phyloP scores from a whole-genome alignment of 2,329 filamentous ascomycete genomes.

The Monosporascus sp. region DNA sequence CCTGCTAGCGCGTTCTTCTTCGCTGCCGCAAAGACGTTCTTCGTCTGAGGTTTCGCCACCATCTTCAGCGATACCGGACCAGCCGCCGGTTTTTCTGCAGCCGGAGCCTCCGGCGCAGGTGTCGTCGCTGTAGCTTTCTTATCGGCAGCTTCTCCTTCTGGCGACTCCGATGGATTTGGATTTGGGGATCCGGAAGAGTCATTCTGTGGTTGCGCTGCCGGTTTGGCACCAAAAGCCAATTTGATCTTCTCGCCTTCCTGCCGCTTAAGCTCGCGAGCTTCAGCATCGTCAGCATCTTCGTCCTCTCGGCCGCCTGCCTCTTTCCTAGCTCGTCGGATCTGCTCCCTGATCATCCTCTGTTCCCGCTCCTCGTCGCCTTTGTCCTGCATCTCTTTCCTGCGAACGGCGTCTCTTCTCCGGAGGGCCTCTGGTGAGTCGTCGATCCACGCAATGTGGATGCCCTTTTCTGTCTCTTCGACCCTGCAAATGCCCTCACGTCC shows the following conservation, averaged over 20 bases:
- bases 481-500: conserved; percentile 82
- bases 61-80: conserved; percentile 59
- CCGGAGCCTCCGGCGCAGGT: not conserved
- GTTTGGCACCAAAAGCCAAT: conserved; percentile 56
- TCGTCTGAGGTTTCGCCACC: conserved; percentile 58
- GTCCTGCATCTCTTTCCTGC: conserved; percentile 79
- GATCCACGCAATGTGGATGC: conserved; percentile 81
- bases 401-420: conserved; percentile 71
- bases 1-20: conserved; percentile 64
- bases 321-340: conserved; percentile 71
- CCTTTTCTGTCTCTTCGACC: conserved; percentile 85
- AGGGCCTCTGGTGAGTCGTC: conserved; percentile 87
- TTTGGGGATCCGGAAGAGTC: conserved; percentile 10
- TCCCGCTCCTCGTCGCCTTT: conserved; percentile 88
- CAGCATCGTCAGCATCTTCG: conserved; percentile 34
- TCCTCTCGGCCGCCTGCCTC: conserved; percentile 39
- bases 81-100: conserved; percentile 28
- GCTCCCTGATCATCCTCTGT: conserved; percentile 73
- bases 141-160: conserved; percentile 8
- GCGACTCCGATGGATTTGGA: conserved; percentile 13
- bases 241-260: conserved; percentile 73
- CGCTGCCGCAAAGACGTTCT: conserved; percentile 67
- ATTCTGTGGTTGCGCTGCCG: conserved; percentile 16
- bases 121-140: conserved; percentile 11
- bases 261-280: conserved; percentile 47